Evolutionary conservation across 768 basidiomycete genomes (phyloP), one percentile per base, ranked within the genome.

Genomic region (Fistulinella prunicolor): DNA sequence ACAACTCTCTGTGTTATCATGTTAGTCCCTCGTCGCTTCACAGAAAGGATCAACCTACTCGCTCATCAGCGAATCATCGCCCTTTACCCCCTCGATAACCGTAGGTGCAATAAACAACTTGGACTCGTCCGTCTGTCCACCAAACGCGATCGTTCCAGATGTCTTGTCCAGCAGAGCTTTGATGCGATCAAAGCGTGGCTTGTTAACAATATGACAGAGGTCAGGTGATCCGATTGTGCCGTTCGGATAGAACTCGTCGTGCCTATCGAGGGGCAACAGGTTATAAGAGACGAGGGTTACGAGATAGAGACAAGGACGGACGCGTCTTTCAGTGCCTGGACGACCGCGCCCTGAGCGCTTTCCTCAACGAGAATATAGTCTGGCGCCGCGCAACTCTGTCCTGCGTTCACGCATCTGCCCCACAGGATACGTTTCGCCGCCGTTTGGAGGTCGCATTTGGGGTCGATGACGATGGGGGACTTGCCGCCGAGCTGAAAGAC

Each of bases 381-480:
- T 1, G 79, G 79, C 5, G 86, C 81, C 4, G 84, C 72, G 49
- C 90, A 93, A 1, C 81, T 82, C 70, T 91, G 79, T 3, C 91
- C 91, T 0, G 79, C 81, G 55, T 94, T 94, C n/a, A 70, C 65
- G 39, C 71, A 67, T 57, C 89, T 89, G 17, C 89, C 89, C 87
- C 88, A 92, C 29, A 91, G 63, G 37, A 94, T 73, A n/a, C 90
- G 76, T 36, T 75, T 77, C 3, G 87, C 86, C 0, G 83, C 75
- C 5, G 74, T 68, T 47, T 81, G 73, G 42, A 92, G 67, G 60
- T 93, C 83, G 44, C 79, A 81, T 19, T 70, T 73, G 0, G 86
- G 75, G 63, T 91, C 86, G 37, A 94, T 70, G 52, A 92, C 71
- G 17, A 82, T 86, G 1, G 89, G 89, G 1, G 78, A 82, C 64